These are phyloP conservation scores for Porodaedalea pini DNA, from an alignment of 1,284 basidiomycete species.

Conservation along the genomic window DNA sequence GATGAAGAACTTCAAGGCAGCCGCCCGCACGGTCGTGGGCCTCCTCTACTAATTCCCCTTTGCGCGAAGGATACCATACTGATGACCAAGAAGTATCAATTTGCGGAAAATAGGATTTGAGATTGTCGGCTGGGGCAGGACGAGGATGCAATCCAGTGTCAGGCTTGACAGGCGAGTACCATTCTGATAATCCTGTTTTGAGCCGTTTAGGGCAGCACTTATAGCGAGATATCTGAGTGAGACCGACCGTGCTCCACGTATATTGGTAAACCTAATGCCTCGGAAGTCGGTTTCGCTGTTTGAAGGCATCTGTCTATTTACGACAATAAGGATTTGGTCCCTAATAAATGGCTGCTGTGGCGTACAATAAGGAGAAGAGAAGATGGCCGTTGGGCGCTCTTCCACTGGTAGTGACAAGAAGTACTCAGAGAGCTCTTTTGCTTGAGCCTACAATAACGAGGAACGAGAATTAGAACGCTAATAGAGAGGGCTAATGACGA, in stretches of 20 bases:
- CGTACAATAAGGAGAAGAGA: slow-evolving; percentile 78
- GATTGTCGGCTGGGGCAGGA: slow-evolving; percentile 47
- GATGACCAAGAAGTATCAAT: slow-evolving; percentile 62
- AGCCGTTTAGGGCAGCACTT: background rate
- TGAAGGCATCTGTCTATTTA: slow-evolving; percentile 77
- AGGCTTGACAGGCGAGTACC: slow-evolving; percentile 73
- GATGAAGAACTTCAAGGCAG: slow-evolving; percentile 51
- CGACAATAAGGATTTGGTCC: background rate
- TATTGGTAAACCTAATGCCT: slow-evolving; percentile 63
- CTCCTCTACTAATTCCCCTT: slow-evolving; percentile 64
- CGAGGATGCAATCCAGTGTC: slow-evolving; percentile 73
- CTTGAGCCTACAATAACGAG: slow-evolving; percentile 60
- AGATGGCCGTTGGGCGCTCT: slow-evolving; percentile 71
- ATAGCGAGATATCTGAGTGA: background rate
- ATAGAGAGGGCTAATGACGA: slow-evolving; percentile 8
- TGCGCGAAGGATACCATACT: slow-evolving; percentile 66
- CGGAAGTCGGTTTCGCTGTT: slow-evolving; percentile 64
- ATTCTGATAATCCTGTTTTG: slow-evolving; percentile 69
- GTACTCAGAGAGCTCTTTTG: slow-evolving; percentile 64
- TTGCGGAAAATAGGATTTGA: slow-evolving; percentile 51
- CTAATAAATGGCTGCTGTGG: slow-evolving; percentile 9
- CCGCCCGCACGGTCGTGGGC: slow-evolving; percentile 59
- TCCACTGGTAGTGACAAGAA: slow-evolving; percentile 62
- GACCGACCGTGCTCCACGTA: slow-evolving; percentile 61
- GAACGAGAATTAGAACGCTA: no score